Base-by-base conservation (phyloP, 345 rosid genomes). In the Boechera retrofracta region DNA sequence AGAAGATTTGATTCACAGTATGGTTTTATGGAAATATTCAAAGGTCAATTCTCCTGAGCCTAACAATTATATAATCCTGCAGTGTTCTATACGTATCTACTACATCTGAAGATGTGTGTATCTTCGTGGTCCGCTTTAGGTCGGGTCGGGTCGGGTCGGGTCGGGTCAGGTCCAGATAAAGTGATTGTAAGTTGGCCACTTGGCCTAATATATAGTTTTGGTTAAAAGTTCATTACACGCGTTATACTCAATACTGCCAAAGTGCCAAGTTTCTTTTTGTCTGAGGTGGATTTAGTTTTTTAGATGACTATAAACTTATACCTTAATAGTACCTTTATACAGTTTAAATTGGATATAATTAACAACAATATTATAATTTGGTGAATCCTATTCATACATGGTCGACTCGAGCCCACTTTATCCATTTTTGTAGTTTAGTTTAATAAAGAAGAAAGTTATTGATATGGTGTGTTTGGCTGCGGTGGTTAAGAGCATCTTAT, bases 1-100 rank as follows among this genome's bases (percentile, higher is more conserved):
- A 67, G 44, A 38, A 38, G 33, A 48, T 1, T 24, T 13, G 8
- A 13, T 64, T 18, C 0, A 75, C 67, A 11, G 52, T 67, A 57
- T 75, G 51, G 38, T 55, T 67, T 64, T 65, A 3, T 63, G 64
- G 31, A 42, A 56, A 28, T 58, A 41, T 63, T 53, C 42, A 54
- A 77, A 63, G 52, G 60, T 77, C 80, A 54, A 70, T 70, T 77
- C 76, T 62, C 80, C 80, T 77, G 80, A 69, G 59, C 75, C 75
- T 24, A 69, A 53, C 62, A 29, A 16, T 35, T 68, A 18, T 67
- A 47, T 59, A 58, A 56, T n/a, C 6, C 49, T 39, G 45, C 45
- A 68, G 80, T 69, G 71, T 77, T 45, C 28, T 54, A 55, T 64
- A 71, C 80, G 75, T 62, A 70, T 76, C 75, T 62, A 31, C 28